Evolutionary conservation across 306 rosid genomes (phyloP).

Genomic region (Pyrus communis): DNA sequence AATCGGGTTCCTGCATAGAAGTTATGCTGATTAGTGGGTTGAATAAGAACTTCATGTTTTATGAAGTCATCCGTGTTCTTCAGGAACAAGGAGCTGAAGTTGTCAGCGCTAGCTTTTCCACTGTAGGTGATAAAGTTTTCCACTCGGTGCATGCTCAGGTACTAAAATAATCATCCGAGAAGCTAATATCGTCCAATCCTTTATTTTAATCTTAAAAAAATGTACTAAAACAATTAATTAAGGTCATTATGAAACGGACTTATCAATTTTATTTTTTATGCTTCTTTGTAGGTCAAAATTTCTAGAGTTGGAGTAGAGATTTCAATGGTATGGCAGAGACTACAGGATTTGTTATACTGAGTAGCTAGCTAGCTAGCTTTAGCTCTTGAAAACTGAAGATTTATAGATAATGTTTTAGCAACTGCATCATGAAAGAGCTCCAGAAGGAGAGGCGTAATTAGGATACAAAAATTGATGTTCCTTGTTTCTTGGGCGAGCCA

Average conservation of each 20-base stretch:
- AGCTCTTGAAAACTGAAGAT: background rate
- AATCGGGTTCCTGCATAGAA: constrained; percentile 42
- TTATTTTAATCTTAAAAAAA: no score
- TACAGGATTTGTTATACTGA: constrained; percentile 29
- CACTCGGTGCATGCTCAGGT: constrained; percentile 64
- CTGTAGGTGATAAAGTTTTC: constrained; percentile 36
- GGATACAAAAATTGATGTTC: background rate
- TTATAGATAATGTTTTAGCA: background rate
- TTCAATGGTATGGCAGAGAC: constrained; percentile 41
- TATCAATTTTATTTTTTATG: background rate
- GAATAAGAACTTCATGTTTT: constrained; percentile 43
- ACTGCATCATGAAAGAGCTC: background rate
- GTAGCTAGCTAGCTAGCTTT: background rate
- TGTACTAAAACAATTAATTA: no score
- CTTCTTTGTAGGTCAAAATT: constrained; percentile 42
- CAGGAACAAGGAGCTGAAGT: constrained; percentile 76
- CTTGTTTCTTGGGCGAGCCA: background rate
- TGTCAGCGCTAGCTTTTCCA: constrained; percentile 38
- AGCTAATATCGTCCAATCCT: background rate
- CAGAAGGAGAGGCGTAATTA: background rate
- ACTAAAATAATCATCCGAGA: background rate
- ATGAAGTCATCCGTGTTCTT: constrained; percentile 42
- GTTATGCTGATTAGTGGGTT: constrained; percentile 45
- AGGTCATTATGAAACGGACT: background rate
- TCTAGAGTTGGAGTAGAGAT: constrained; percentile 64